A percentile compares a stretch with the other conserved stretches of the same genome.
phyloP scores from a whole-genome alignment of 345 rosid species.

The Litchi chinensis region DNA sequence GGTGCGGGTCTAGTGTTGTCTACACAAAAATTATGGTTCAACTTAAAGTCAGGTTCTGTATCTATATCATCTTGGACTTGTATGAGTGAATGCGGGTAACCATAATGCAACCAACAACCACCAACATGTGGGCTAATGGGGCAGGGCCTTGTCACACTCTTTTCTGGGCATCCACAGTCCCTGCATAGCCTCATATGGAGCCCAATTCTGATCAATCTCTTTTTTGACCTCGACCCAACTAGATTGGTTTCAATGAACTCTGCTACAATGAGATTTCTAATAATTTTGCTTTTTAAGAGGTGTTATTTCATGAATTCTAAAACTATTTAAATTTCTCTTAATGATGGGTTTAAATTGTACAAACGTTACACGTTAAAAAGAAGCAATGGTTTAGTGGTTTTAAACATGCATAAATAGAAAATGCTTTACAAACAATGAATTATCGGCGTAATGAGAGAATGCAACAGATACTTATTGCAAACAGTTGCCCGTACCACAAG shows the following conservation, averaged over 20 bases:
- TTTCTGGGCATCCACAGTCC: slow-evolving; percentile 16
- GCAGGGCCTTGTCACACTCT: slow-evolving; percentile 8
- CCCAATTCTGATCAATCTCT: slow-evolving; percentile 3
- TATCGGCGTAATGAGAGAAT: background rate
- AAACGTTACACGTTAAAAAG: background rate
- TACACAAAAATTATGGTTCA: background rate
- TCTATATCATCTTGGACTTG: background rate
- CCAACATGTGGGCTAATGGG: slow-evolving; percentile 10
- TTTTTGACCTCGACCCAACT: no score
- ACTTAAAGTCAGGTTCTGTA: background rate
- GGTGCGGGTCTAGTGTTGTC: background rate
- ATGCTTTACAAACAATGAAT: background rate
- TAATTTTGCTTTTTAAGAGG: no score
- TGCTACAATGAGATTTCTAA: no score
- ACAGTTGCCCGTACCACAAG: background rate
- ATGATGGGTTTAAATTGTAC: background rate
- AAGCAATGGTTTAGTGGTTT: no score
- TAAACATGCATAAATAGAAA: background rate
- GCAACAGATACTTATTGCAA: slow-evolving; percentile 10
- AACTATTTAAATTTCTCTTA: no score
- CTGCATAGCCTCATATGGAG: slow-evolving; percentile 12
- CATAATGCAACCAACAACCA: background rate
- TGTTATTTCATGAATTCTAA: no score
- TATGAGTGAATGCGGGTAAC: background rate
- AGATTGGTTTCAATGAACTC: no score